Evolutionary conservation across 2,329 filamentous ascomycete species (phyloP).

Genomic region (Hypoxylon sp.): DNA sequence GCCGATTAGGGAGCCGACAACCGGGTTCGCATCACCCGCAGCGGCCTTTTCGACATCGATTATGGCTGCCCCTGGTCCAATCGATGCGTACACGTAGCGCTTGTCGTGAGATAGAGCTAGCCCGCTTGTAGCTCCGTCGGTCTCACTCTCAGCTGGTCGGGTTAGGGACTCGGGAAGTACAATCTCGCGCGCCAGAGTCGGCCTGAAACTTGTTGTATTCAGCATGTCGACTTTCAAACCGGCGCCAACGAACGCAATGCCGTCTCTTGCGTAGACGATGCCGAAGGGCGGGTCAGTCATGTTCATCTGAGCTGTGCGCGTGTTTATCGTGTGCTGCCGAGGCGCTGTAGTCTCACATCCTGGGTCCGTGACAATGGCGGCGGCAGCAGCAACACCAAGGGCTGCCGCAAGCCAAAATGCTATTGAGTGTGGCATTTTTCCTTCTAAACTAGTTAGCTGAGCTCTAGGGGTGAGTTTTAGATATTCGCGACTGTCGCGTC

Average conservation of each 20-base stretch:
- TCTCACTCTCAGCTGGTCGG: neutral
- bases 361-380: neutral
- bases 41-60: slow-evolving; percentile 8
- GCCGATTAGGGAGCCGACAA: neutral
- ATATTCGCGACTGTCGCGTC: neutral
- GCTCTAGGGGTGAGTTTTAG: no score
- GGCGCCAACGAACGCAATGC: slow-evolving; percentile 5
- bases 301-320: neutral
- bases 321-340: neutral
- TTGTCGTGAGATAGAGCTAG: slow-evolving; percentile 8
- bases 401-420: neutral
- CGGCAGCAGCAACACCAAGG: neutral
- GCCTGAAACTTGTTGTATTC: slow-evolving; percentile 1
- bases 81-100: slow-evolving; percentile 9
- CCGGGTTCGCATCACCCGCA: slow-evolving; percentile 5
- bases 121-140: neutral
- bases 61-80: slow-evolving; percentile 8
- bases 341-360: neutral
- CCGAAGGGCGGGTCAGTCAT: slow-evolving; percentile 4
- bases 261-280: slow-evolving; percentile 1
- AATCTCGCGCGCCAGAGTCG: slow-evolving; percentile 7
- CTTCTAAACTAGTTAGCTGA: neutral
- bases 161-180: neutral
- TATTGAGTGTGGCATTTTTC: neutral
- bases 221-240: slow-evolving; percentile 4